Conservation (phyloP, 2,329 filamentous ascomycete genomes). For the Penicillium oxalicum region DNA sequence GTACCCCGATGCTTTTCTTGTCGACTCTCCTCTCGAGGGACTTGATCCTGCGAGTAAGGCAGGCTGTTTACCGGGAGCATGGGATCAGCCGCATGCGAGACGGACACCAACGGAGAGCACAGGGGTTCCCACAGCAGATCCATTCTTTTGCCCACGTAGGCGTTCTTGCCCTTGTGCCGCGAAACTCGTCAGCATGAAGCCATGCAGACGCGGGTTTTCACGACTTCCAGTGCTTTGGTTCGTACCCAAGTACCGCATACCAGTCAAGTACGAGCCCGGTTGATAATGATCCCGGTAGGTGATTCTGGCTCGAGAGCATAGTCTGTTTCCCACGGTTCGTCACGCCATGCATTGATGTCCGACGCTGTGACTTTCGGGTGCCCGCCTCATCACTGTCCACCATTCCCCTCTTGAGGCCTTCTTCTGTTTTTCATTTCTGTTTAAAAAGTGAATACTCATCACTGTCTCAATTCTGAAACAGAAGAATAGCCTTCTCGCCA, state of each 20-base stretch:
- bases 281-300: slow-evolving; percentile 4
- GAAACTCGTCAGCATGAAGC: not conserved
- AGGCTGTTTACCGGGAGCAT: slow-evolving; percentile 3
- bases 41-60: slow-evolving; percentile 11
- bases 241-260: not conserved
- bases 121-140: slow-evolving; percentile 10
- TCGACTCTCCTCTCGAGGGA: slow-evolving; percentile 7
- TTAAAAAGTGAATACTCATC: too few species aligned
- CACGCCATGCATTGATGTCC: slow-evolving; percentile 32
- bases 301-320: slow-evolving; percentile 9
- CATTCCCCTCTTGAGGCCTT: slow-evolving; percentile 10
- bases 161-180: slow-evolving; percentile 1
- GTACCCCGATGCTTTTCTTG: slow-evolving; percentile 13
- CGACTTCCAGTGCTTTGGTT: not conserved
- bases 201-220: not conserved
- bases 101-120: slow-evolving; percentile 8
- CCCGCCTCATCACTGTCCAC: not conserved
- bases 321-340: slow-evolving; percentile 17
- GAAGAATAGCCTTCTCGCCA: too few species aligned
- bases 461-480: too few species aligned
- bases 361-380: slow-evolving; percentile 13
- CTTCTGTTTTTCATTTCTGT: slow-evolving; percentile 10
- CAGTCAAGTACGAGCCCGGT: slow-evolving; percentile 7
- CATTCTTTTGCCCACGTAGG: slow-evolving; percentile 1
- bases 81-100: slow-evolving; percentile 16